These are phyloP conservation scores for Aspergillus egyptiacus DNA, from an alignment of 495 filamentous ascomycete species.

Conservation along the genomic window DNA sequence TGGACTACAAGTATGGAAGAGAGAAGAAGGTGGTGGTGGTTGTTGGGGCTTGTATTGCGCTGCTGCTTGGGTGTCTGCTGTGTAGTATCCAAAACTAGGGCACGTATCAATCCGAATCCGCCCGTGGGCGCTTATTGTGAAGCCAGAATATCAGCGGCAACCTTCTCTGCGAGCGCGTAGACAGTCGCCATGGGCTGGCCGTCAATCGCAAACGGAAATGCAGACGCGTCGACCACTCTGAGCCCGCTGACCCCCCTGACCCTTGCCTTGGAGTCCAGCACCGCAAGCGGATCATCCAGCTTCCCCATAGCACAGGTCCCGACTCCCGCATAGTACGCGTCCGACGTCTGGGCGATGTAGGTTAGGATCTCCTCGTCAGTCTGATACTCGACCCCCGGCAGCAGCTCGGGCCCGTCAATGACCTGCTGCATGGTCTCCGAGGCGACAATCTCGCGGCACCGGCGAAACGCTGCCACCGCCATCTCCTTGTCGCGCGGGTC, in stretches of 20 bases:
- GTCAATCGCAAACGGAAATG: constrained; percentile 48
- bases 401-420: constrained; percentile 40
- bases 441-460: constrained; percentile 39
- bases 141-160: constrained; percentile 37
- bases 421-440: constrained; percentile 37
- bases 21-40: not conserved
- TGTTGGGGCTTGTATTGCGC: not conserved
- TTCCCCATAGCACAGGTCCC: constrained; percentile 48
- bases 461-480: constrained; percentile 48
- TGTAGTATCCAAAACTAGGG: no score
- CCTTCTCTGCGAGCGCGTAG: constrained; percentile 53
- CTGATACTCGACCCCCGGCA: constrained; percentile 41
- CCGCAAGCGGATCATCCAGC: constrained; percentile 43
- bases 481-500: constrained; percentile 46
- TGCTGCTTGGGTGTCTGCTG: not conserved
- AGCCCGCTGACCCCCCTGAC: constrained; percentile 49
- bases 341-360: constrained; percentile 47
- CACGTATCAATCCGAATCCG: not conserved
- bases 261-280: constrained; percentile 47
- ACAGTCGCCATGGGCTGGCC: constrained; percentile 48
- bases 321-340: constrained; percentile 26
- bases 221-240: constrained; percentile 53
- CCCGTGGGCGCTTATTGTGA: not conserved
- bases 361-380: constrained; percentile 49
- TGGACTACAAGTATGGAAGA: not conserved